phyloP scores from a whole-genome alignment of 192 early-diverging fungal genomes.

The Physocladia obscura region DNA sequence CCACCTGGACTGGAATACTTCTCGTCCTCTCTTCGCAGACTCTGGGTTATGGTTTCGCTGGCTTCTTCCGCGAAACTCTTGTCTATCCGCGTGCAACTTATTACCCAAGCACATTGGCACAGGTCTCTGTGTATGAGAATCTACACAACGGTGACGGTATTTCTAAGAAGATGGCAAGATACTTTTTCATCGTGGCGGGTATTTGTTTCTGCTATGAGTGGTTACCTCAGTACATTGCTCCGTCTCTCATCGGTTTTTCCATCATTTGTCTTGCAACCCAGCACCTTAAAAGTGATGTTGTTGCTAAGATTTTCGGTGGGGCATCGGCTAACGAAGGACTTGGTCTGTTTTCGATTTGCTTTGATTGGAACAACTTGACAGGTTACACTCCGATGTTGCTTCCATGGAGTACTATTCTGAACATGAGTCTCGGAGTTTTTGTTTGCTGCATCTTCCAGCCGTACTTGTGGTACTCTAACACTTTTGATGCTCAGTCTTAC shows the following conservation, averaged over 20 bases:
- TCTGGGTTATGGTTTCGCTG: slow-evolving; percentile 67
- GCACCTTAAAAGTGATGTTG: slow-evolving; percentile 19
- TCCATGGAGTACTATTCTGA: slow-evolving; percentile 5
- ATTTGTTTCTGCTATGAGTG: slow-evolving; percentile 44
- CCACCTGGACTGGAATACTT: slow-evolving; percentile 1
- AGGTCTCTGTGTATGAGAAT: slow-evolving; percentile 74
- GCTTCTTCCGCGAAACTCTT: slow-evolving; percentile 70
- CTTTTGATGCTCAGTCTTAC: not conserved
- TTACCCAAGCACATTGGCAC: slow-evolving; percentile 75
- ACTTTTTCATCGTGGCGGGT: slow-evolving; percentile 43
- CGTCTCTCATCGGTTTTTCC: slow-evolving; percentile 31
- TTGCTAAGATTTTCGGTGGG: slow-evolving; percentile 44
- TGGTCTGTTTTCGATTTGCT: slow-evolving; percentile 42
- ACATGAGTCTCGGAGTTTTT: not conserved
- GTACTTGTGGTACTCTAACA: not conserved
- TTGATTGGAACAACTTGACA: slow-evolving; percentile 52
- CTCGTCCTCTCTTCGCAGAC: slow-evolving; percentile 44
- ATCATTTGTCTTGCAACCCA: slow-evolving; percentile 38
- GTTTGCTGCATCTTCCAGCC: not conserved
- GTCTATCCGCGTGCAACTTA: slow-evolving; percentile 80
- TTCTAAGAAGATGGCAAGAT: slow-evolving; percentile 24
- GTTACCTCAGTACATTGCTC: slow-evolving; percentile 46
- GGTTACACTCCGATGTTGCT: slow-evolving; percentile 32
- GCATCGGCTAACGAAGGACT: slow-evolving; percentile 43
- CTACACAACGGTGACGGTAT: slow-evolving; percentile 56